phyloP scores from a whole-genome alignment of 164 flowering plant genomes.

The Cinnamomum chago region DNA sequence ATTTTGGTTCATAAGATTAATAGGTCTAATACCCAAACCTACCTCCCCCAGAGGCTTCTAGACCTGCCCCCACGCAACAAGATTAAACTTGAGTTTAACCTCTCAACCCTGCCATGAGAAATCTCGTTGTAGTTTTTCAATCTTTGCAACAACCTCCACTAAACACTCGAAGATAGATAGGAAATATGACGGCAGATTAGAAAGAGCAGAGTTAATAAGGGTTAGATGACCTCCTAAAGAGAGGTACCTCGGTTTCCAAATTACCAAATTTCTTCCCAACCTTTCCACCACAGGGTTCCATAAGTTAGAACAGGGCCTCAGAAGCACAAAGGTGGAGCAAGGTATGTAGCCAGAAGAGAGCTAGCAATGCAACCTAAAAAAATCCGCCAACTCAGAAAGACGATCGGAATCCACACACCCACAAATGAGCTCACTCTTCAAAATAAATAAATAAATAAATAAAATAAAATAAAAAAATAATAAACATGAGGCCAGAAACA shows the following conservation, averaged over 20 bases:
- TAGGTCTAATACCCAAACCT: no score
- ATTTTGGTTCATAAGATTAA: no score
- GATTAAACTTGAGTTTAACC: not conserved
- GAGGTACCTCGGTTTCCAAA: not conserved
- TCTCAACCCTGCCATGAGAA: not conserved
- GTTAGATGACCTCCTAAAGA: not conserved
- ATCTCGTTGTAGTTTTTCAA: not conserved
- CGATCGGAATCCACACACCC: no score
- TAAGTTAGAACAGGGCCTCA: not conserved
- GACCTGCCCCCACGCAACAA: not conserved
- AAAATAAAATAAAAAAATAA: no score
- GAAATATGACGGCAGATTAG: not conserved
- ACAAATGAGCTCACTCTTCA: no score
- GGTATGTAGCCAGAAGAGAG: no score
- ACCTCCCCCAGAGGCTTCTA: no score
- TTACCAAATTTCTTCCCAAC: not conserved
- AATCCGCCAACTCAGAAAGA: no score
- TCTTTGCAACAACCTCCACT: not conserved
- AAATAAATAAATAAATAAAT: no score
- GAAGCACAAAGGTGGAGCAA: not conserved
- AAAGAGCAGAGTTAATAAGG: no score
- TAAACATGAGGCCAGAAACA: not conserved
- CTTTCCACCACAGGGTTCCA: not conserved
- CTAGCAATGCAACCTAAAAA: no score
- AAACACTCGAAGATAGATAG: not conserved